Base-by-base conservation (phyloP, 2,329 filamentous ascomycete genomes). In the Monosporascus sp. region DNA sequence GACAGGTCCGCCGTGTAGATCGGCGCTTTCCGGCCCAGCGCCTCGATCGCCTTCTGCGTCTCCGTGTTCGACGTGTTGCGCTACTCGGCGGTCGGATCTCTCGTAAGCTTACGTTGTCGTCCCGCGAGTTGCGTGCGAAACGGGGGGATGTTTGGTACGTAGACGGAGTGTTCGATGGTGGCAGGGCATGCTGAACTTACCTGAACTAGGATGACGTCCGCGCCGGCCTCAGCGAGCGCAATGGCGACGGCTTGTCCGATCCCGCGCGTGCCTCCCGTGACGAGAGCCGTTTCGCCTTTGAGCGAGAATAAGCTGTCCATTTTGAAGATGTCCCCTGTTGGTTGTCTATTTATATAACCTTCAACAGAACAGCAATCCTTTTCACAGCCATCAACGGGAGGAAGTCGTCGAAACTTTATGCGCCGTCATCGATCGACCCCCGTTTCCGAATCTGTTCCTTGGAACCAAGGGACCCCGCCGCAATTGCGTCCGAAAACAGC, bases 1-100 rank as follows among this genome's bases (percentile, higher is more conserved):
- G 81, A 76, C 48, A 92, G 81, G 70, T 92, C 87, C 26, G 84
- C 84, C 4, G 77, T 81, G 73, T 89, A 88, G 64, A 91, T 84
- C 51, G 69, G 75, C 50, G 80, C 82, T 65, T 80, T 84, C 59
- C 87, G 84, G 56, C 85, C 85, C 3, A 89, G 78, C 41, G 77
- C 74, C 65, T 83, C 78, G 61, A 91, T 78, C 20, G 78, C 75
- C 51, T 82, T 66, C 60, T 83, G 81, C 20, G 88, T 91, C 54
- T 55, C 62, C 4, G 70, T 74, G 31, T 68, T 67, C 17, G 66
- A 65, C 16, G 70, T 69, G 55, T 77, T 73, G 48, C 77, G 70
- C 76, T 79, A 51, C n/a, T n/a, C n/a, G 24, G 20, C 3, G 14
- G 22, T n/a, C 4, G 7, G 62, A 16, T 27, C 26, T 35, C 17